Evolutionary conservation across 257 asterid species (phyloP).

Genomic region (Galeopsis tetrahit): DNA sequence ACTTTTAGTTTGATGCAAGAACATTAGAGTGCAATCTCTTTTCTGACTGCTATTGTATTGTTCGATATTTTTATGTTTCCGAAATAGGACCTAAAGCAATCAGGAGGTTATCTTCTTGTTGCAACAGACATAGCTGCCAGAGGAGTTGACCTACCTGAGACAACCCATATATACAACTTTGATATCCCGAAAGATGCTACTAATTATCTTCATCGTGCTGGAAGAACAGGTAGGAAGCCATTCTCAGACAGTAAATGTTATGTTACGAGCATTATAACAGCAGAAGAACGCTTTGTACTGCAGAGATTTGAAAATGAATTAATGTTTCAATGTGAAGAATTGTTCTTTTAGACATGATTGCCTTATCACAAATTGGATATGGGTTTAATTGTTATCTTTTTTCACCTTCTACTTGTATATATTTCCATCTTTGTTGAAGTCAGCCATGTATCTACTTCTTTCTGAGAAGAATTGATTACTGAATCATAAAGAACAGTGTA

Average conservation of each 20-base stretch:
- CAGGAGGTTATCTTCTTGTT: conserved; percentile 73
- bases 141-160: conserved; percentile 92
- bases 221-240: conserved; percentile 96
- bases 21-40: conserved; percentile 22
- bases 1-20: conserved; percentile 20
- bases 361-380: conserved; percentile 13
- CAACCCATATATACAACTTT: conserved; percentile 92
- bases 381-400: conserved; percentile 12
- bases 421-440: not conserved
- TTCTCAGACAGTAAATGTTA: conserved; percentile 78
- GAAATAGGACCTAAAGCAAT: conserved; percentile 68
- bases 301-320: conserved; percentile 87
- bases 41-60: conserved; percentile 27
- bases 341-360: conserved; percentile 40
- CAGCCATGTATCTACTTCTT: conserved; percentile 9
- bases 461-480: not conserved
- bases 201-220: conserved; percentile 94
- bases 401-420: conserved; percentile 23
- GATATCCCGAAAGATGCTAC: conserved; percentile 90
- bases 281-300: conserved; percentile 83
- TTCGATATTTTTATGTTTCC: conserved; percentile 26
- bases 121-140: conserved; percentile 92
- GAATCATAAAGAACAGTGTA: conserved; percentile 21
- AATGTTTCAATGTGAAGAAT: conserved; percentile 73
- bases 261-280: conserved; percentile 76